Percentiles rank a stretch among this genome's conserved stretches.
Conservation (phyloP, 495 filamentous ascomycete genomes). For the Lophiostoma macrostomum region DNA sequence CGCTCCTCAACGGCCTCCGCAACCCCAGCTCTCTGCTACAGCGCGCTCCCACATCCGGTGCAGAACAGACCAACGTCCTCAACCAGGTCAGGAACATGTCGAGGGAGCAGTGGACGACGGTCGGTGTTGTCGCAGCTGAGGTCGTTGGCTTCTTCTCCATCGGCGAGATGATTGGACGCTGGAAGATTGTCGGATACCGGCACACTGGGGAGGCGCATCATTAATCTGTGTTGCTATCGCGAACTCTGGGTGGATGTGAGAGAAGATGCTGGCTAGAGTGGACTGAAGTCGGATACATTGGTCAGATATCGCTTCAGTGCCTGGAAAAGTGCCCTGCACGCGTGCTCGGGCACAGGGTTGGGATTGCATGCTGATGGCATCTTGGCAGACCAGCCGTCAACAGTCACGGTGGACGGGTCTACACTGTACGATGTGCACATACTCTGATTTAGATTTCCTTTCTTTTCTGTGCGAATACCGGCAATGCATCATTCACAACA, state of each 20-base stretch:
- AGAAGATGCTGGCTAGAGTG: too few species aligned
- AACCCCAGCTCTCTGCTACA: slow-evolving; percentile 56
- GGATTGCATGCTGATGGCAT: too few species aligned
- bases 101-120: slow-evolving; percentile 62
- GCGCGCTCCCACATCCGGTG: slow-evolving; percentile 42
- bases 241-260: too few species aligned
- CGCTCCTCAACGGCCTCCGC: slow-evolving; percentile 60
- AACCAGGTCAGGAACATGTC: slow-evolving; percentile 66
- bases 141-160: slow-evolving; percentile 95
- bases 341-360: too few species aligned
- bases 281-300: too few species aligned
- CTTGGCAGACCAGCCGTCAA: too few species aligned
- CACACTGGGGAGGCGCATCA: slow-evolving; percentile 34
- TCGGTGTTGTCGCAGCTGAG: slow-evolving; percentile 78
- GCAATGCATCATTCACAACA: slow-evolving; percentile 29
- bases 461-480: slow-evolving; percentile 26
- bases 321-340: too few species aligned
- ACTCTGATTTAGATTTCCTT: slow-evolving; percentile 31
- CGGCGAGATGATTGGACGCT: slow-evolving; percentile 90
- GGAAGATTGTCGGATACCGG: slow-evolving; percentile 88
- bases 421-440: slow-evolving; percentile 38
- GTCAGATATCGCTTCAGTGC: too few species aligned
- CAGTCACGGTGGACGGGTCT: slow-evolving; percentile 7
- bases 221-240: too few species aligned
- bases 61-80: slow-evolving; percentile 53